These are phyloP conservation scores for Agrocybe chaxingu DNA, from an alignment of 768 basidiomycete genomes.

Conservation along the genomic window DNA sequence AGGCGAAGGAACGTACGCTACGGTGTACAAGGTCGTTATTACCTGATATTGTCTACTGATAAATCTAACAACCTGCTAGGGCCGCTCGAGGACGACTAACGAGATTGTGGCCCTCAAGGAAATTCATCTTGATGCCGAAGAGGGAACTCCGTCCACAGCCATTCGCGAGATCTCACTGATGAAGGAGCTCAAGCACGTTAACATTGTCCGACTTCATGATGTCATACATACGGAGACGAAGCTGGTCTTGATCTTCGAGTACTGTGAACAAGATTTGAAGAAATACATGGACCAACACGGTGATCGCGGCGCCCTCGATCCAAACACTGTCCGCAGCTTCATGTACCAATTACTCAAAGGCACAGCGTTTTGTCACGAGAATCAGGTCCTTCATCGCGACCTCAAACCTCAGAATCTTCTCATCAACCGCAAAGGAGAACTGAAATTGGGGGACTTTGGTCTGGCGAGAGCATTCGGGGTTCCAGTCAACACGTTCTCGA, in stretches of 20 bases:
- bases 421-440: conserved; percentile 94
- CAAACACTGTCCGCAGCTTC: conserved; percentile 89
- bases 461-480: conserved; percentile 97
- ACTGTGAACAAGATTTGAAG: conserved; percentile 96
- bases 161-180: conserved; percentile 99
- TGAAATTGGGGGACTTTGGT: conserved; percentile 98
- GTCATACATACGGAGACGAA: conserved; percentile 99
- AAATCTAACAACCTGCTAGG: conserved; percentile 39
- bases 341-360: conserved; percentile 98
- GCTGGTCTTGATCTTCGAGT: conserved; percentile 97
- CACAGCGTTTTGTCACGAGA: conserved; percentile 98
- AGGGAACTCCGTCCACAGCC: conserved; percentile 97
- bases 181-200: conserved; percentile 99
- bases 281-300: conserved; percentile 99
- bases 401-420: conserved; percentile 98
- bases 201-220: conserved; percentile 97
- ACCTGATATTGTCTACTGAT: neutral
- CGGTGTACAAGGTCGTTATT: conserved; percentile 84
- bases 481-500: conserved; percentile 98
- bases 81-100: conserved; percentile 94
- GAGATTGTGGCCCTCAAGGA: conserved; percentile 98
- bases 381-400: conserved; percentile 95
- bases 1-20: conserved; percentile 95
- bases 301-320: conserved; percentile 91
- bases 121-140: conserved; percentile 98